Conservation (phyloP, 2,329 filamentous ascomycete species). For the Colletotrichum sp. region DNA sequence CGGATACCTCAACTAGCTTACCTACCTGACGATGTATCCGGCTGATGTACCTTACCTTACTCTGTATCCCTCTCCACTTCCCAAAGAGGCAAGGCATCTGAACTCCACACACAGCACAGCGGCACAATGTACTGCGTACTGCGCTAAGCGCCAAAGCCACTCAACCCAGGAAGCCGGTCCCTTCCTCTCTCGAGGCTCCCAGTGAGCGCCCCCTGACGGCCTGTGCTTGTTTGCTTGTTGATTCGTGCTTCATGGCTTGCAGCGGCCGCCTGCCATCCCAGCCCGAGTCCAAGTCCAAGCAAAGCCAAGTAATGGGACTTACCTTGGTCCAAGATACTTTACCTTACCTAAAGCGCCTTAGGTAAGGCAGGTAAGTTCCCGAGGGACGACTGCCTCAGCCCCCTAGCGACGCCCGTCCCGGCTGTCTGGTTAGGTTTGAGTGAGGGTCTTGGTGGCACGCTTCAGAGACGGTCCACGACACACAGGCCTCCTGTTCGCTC, state of each 20-base stretch:
- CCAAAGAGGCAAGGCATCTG: not conserved
- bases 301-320: not conserved
- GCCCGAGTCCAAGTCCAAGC: not conserved
- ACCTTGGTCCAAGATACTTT: not conserved
- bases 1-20: not conserved
- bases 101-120: not conserved
- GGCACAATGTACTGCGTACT: not conserved
- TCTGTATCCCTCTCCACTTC: not conserved
- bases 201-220: not conserved
- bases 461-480: not conserved
- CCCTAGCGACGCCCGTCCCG: not conserved
- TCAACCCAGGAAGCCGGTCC: conserved; percentile 2
- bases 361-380: not conserved
- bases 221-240: not conserved
- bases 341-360: not conserved
- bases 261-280: conserved; percentile 9
- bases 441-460: not conserved
- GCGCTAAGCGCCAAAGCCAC: conserved; percentile 4
- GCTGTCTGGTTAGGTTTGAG: conserved; percentile 3
- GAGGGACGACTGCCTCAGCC: not conserved
- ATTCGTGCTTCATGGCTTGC: not conserved
- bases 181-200: not conserved
- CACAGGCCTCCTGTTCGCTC: not conserved
- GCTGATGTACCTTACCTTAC: too few species aligned
- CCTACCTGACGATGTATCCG: not conserved